These are phyloP conservation scores for Crithidia bombi DNA, from an alignment of 208 protist genomes.

Conservation along the genomic window DNA sequence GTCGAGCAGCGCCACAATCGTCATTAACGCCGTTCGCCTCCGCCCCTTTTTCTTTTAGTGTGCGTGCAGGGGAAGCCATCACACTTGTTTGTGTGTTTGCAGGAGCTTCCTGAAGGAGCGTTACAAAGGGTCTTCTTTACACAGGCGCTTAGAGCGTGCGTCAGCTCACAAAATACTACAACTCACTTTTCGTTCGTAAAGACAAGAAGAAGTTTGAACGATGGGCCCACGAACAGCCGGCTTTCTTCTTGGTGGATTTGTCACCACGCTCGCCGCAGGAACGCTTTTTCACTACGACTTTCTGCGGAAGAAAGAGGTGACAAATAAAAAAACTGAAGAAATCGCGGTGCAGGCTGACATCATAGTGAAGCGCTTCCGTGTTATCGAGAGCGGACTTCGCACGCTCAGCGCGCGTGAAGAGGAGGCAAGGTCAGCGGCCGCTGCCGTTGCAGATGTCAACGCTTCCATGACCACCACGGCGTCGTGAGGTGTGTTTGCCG, in stretches of 20 bases:
- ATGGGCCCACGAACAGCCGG: constrained; percentile 28
- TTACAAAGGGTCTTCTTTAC: no score
- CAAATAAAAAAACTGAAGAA: constrained; percentile 20
- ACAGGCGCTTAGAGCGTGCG: background rate
- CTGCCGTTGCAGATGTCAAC: background rate
- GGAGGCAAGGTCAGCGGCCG: background rate
- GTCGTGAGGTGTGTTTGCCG: no score
- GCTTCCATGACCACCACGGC: background rate
- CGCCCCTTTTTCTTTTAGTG: no score
- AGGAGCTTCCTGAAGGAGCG: no score
- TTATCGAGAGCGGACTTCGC: constrained; percentile 19
- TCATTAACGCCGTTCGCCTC: background rate
- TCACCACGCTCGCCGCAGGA: constrained; percentile 17
- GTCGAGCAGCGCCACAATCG: background rate
- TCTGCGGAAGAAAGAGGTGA: constrained; percentile 36
- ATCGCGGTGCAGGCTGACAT: constrained; percentile 28
- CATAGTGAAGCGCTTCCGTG: constrained; percentile 32
- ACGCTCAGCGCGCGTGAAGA: constrained; percentile 8
- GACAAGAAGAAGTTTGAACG: background rate
- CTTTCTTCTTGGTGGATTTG: constrained; percentile 33
- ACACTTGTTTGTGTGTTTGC: no score
- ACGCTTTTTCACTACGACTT: constrained; percentile 35
- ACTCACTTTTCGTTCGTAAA: no score
- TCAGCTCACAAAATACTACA: no score
- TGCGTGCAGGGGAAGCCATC: no score